These are phyloP conservation scores for Hondaea fermentalgiana DNA, from an alignment of 108 stramenopile genomes.

Conservation along the genomic window DNA sequence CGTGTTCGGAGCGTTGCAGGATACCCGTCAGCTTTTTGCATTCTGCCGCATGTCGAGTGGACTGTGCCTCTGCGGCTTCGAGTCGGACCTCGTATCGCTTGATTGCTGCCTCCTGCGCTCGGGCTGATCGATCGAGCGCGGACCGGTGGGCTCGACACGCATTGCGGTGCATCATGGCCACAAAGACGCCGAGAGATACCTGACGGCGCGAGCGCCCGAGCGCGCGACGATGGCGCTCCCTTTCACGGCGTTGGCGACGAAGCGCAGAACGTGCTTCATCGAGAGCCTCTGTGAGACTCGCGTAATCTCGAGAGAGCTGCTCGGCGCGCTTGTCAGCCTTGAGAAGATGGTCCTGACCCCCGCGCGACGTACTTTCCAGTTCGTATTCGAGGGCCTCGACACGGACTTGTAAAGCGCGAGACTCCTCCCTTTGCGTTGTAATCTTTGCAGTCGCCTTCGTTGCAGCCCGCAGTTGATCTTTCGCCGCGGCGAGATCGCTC, in stretches of 20 bases:
- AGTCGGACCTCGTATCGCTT: neutral
- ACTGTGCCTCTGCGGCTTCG: neutral
- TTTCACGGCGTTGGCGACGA: neutral
- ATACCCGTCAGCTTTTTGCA: neutral
- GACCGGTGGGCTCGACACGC: neutral
- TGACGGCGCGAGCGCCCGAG: neutral
- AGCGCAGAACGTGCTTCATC: neutral
- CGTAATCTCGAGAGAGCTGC: neutral
- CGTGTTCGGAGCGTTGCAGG: neutral
- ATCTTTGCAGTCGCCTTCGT: too few species aligned
- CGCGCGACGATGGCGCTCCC: neutral
- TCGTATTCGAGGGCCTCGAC: neutral
- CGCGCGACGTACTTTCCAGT: neutral
- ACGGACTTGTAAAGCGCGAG: too few species aligned
- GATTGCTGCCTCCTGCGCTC: neutral
- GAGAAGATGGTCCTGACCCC: neutral
- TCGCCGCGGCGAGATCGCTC: too few species aligned
- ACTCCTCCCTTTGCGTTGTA: too few species aligned
- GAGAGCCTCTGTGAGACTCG: neutral
- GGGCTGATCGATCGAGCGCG: neutral
- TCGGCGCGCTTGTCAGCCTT: neutral
- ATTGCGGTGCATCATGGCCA: neutral
- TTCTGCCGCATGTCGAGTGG: neutral
- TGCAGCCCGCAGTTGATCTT: too few species aligned
- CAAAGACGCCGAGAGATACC: neutral